Conservation (phyloP, 768 basidiomycete genomes). For the Mycena epipterygia region DNA sequence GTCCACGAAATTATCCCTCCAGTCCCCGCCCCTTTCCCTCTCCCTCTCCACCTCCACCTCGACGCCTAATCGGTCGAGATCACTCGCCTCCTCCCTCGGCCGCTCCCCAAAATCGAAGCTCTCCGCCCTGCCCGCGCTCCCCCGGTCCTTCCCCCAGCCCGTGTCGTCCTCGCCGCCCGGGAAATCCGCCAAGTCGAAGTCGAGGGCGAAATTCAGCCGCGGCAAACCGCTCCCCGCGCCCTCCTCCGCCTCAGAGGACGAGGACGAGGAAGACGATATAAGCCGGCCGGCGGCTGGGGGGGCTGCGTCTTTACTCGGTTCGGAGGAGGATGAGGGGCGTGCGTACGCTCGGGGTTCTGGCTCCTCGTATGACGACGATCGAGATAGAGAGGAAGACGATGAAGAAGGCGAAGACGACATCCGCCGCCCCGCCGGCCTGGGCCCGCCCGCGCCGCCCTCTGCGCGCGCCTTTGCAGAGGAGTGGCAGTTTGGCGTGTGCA, state of each 20-base stretch:
- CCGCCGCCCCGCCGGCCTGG: not conserved
- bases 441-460: not conserved
- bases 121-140: not conserved
- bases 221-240: no score
- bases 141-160: not conserved
- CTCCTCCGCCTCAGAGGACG: not conserved
- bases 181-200: no score
- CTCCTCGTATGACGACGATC: not conserved
- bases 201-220: not conserved
- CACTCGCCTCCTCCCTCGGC: not conserved
- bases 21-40: no score
- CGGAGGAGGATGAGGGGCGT: no score
- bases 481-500: no score
- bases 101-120: not conserved
- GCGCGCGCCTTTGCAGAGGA: not conserved
- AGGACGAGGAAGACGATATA: slow-evolving; percentile 33
- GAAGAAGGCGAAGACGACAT: not conserved
- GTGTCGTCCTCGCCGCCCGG: not conserved
- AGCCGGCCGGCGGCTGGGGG: slow-evolving; percentile 27
- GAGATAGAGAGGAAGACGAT: not conserved
- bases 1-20: no score
- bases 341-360: not conserved
- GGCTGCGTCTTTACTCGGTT: slow-evolving; percentile 19
- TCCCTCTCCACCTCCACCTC: no score
- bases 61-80: no score